A percentile compares a stretch with the other conserved stretches of the same genome.
phyloP scores from a whole-genome alignment of 176 grass and related monocot genomes.

The Avena sativa region DNA sequence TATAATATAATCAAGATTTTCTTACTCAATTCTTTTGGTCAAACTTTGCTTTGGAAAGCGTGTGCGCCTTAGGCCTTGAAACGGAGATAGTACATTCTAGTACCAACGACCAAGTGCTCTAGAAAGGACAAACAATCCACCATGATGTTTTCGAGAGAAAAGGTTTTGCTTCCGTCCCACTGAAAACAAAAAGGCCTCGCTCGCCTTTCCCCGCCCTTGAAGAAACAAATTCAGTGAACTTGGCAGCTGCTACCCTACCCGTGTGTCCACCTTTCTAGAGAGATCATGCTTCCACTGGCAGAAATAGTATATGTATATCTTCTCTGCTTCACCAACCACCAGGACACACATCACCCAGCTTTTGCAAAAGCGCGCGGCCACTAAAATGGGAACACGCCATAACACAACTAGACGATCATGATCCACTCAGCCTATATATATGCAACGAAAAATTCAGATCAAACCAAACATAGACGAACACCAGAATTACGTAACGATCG shows the following conservation, averaged over 20 bases:
- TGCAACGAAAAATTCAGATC: background rate
- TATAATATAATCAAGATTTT: too few species aligned
- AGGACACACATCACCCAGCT: slow-evolving; percentile 4
- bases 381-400: background rate
- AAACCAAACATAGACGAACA: background rate
- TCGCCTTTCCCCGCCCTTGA: background rate
- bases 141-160: background rate
- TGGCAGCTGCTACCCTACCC: background rate
- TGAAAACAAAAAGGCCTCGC: background rate
- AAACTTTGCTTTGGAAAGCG: too few species aligned
- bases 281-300: slow-evolving; percentile 39
- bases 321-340: slow-evolving; percentile 38
- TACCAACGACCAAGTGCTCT: too few species aligned
- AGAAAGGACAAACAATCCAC: too few species aligned
- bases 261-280: slow-evolving; percentile 36
- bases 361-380: background rate
- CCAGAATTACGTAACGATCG: background rate
- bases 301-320: background rate
- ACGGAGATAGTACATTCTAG: too few species aligned
- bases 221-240: slow-evolving; percentile 10
- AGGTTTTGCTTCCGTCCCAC: background rate
- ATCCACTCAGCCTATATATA: too few species aligned
- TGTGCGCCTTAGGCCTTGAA: too few species aligned
- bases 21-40: too few species aligned
- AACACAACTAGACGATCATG: too few species aligned